Evolutionary conservation across 805 yeast genomes (phyloP).

Genomic region (Starmerella gropengiesseri): DNA sequence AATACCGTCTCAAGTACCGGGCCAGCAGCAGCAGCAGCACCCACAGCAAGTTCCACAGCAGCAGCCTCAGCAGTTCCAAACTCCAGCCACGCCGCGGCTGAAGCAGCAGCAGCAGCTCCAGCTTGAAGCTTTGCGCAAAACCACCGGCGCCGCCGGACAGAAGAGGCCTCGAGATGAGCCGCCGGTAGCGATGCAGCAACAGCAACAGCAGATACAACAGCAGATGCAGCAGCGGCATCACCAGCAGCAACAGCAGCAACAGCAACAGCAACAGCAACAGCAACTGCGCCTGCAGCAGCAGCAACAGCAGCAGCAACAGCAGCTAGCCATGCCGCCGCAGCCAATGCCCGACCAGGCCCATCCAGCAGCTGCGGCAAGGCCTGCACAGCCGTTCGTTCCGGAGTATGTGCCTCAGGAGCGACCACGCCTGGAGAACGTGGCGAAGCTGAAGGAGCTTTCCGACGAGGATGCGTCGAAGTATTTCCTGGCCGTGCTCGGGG

Average conservation of each 20-base stretch:
- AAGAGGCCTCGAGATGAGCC: conserved; percentile 2
- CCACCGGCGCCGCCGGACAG: conserved; percentile 31
- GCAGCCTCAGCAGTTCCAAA: background rate
- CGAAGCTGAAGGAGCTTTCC: conserved; percentile 26
- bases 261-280: conserved; percentile 20
- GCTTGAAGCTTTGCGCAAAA: conserved; percentile 44
- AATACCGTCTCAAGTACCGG: background rate
- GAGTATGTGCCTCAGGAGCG: conserved; percentile 14
- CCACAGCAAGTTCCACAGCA: background rate
- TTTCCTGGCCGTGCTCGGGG: conserved; percentile 29
- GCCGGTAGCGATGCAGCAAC: conserved; percentile 26
- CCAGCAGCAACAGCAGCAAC: conserved; percentile 3
- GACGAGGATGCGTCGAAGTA: conserved; percentile 27
- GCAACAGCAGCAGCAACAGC: conserved; percentile 27
- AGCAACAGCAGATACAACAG: no score
- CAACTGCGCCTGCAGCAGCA: conserved; percentile 21
- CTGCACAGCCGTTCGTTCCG: conserved; percentile 10
- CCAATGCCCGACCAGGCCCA: conserved; percentile 31
- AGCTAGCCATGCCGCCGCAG: conserved; percentile 16
- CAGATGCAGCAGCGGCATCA: conserved; percentile 7
- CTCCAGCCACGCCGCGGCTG: background rate
- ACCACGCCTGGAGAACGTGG: conserved; percentile 22
- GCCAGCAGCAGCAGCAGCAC: background rate
- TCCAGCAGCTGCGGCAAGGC: conserved; percentile 1
- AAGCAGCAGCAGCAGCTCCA: background rate